Conservation (phyloP, 208 protist genomes). For the Trypanosoma congolense region DNA sequence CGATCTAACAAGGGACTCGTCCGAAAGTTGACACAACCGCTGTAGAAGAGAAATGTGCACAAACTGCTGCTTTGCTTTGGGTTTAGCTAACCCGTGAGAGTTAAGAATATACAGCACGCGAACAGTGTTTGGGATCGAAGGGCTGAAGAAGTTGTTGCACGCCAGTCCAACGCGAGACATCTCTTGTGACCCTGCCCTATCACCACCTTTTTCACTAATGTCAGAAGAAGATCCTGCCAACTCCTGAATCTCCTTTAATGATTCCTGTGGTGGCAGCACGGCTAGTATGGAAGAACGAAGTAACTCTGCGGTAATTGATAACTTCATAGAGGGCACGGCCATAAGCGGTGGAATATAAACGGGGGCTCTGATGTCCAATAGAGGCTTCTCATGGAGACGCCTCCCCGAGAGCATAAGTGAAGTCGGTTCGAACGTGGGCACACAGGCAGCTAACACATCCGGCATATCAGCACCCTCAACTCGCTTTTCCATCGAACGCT, state of each 20-base stretch:
- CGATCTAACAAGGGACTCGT: conserved; percentile 44
- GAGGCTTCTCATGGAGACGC: neutral
- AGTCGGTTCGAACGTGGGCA: conserved; percentile 10
- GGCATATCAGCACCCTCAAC: conserved; percentile 4
- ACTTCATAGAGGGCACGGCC: conserved; percentile 24
- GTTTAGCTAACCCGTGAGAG: conserved; percentile 28
- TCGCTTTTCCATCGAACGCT: neutral
- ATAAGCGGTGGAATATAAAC: conserved; percentile 22
- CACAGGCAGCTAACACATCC: conserved; percentile 6
- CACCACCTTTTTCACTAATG: neutral
- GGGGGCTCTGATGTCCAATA: conserved; percentile 1
- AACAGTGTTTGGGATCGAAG: conserved; percentile 37
- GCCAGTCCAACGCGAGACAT: no score
- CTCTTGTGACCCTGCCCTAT: no score
- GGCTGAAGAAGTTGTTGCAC: conserved; percentile 53
- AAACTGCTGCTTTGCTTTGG: conserved; percentile 36
- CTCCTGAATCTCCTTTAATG: conserved; percentile 35
- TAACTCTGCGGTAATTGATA: conserved; percentile 27
- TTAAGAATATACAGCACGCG: conserved; percentile 61
- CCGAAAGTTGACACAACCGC: conserved; percentile 50
- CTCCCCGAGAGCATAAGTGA: neutral
- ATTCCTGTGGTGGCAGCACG: conserved; percentile 36
- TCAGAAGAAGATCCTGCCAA: neutral
- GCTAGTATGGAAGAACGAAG: conserved; percentile 36
- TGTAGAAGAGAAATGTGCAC: conserved; percentile 52